Base-by-base conservation (phyloP, 768 basidiomycete genomes). In the Coprinopsis sp. region DNA sequence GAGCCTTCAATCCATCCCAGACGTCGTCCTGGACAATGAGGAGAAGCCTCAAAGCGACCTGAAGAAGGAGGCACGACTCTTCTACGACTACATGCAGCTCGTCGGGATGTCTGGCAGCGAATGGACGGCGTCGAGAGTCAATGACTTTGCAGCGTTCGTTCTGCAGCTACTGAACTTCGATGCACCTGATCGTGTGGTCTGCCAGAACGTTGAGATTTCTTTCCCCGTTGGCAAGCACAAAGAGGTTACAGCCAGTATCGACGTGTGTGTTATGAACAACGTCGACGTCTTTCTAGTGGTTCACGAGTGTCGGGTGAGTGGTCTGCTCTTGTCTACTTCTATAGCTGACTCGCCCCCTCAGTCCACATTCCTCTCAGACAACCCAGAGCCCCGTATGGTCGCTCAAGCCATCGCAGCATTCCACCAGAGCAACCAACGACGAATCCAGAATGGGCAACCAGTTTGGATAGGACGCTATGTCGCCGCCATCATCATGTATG, bases 401-500 rank as follows among this genome's bases (percentile, higher is more conserved):
- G 66, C 63, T 11, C 51, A 53, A 28, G 62, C 64, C 4, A 59
- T 69, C 37, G 65, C 66, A 11, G 64, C 64, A 21, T 65, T 58
- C 52, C 50, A 54, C 42, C 52, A 56, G 33, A 66, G 62, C 53
- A 61, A 63, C 47, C 29, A 33, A 19, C 42, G 37, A 19, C 38
- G 40, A 30, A 12, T 6, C 11, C 13, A 23, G 10, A 25, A 31
- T 25, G 24, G 24, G n/a, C 11, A 6, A 3, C 40, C 47, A 8
- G 5, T 23, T 39, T 16, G 31, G n/a, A n/a, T 22, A 33, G 30
- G n/a, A 21, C 25, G 43, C n/a, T n/a, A n/a, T n/a, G n/a, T n/a
- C n/a, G n/a, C n/a, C n/a, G n/a, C n/a, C n/a, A n/a, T 57, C 19
- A 46, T 38, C 22, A 52, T 57, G 47, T 25, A 29, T 11, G 45